phyloP scores from a whole-genome alignment of 805 yeast species.

The Cyberlindnera sargentensis region DNA sequence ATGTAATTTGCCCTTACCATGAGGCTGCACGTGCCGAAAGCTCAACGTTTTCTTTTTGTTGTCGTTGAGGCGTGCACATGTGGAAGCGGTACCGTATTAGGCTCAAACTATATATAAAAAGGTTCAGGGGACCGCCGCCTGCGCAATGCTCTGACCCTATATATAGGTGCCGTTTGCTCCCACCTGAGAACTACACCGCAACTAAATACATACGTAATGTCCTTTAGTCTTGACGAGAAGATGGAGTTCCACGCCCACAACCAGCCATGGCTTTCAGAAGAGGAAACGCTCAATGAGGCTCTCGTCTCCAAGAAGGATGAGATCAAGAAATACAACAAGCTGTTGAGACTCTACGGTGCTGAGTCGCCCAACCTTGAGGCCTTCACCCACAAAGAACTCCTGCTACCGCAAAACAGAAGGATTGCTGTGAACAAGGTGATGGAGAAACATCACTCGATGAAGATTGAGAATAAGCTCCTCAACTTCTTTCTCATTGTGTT shows the following conservation, averaged over 20 bases:
- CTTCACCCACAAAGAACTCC: neutral
- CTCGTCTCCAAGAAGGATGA: constrained; percentile 10
- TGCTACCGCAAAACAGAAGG: neutral
- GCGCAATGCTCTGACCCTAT: too few relatives aligned
- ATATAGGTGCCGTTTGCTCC: too few relatives aligned
- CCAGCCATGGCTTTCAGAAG: neutral
- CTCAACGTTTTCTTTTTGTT: too few relatives aligned
- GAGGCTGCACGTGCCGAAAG: too few relatives aligned
- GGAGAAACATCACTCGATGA: constrained; percentile 9
- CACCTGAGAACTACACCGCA: too few relatives aligned
- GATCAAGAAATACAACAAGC: constrained; percentile 9
- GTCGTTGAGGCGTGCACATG: too few relatives aligned
- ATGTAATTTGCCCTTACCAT: too few relatives aligned
- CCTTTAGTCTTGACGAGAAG: neutral
- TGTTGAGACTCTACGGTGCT: constrained; percentile 13
- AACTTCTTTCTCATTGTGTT: constrained; percentile 13
- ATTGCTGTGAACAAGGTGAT: constrained; percentile 11
- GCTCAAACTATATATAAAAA: too few relatives aligned
- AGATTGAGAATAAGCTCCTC: constrained; percentile 15
- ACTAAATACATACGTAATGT: neutral
- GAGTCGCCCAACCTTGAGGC: constrained; percentile 9
- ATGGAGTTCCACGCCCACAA: neutral
- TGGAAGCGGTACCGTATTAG: too few relatives aligned
- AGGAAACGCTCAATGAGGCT: constrained; percentile 8
- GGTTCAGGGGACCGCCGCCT: too few relatives aligned